Base-by-base conservation (phyloP, 2,329 filamentous ascomycete genomes). In the Botryotinia globosa region DNA sequence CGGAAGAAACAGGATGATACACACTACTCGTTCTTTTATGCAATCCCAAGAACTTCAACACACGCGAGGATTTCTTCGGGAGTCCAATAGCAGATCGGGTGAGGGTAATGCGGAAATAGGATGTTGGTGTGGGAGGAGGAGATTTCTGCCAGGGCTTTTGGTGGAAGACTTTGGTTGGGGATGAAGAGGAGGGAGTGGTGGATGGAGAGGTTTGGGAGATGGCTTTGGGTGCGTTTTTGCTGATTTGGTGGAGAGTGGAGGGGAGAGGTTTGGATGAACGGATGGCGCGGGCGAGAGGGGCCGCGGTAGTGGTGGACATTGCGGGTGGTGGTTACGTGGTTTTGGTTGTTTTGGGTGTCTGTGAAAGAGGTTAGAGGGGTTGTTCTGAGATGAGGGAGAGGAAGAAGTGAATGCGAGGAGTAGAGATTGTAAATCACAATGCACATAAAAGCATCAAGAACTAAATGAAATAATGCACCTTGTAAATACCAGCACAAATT, bases 71-170 rank as follows among this genome's bases (percentile, higher is more conserved):
- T 79, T 89, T 88, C 73, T 85, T 83, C 12, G 91, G 90, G 64
- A 93, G 87, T 75, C 91, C 91, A 79, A 93, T 93, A 77, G 89
- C 89, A 74, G 89, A 92, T 79, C 91, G 90, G 78, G 91, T 84
- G 74, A 93, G 87, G 69, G 90, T 92, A 81, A 93, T 91, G 77
- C 90, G 89, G 84, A 93, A 93, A 84, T 87, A 92, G 51, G 86
- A 82, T 87, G 90, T 90, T 76, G 73, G 80, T 71, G 39, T 44
- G 9, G 39, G n/a, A 9, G 58, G 56, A 1, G 59, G 12, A 5
- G 48, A 14, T n/a, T 37, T 32, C 29, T 54, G 64, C 64, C 64
- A 67, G 64, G 64, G 48, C 10, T 67, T 67, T 54, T 54, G 64
- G 25, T n/a, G 25, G 32, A 51, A 37, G 34, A 25, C 34, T 39